Conservation (phyloP, 164 flowering plant genomes). For the Akebia trifoliata region DNA sequence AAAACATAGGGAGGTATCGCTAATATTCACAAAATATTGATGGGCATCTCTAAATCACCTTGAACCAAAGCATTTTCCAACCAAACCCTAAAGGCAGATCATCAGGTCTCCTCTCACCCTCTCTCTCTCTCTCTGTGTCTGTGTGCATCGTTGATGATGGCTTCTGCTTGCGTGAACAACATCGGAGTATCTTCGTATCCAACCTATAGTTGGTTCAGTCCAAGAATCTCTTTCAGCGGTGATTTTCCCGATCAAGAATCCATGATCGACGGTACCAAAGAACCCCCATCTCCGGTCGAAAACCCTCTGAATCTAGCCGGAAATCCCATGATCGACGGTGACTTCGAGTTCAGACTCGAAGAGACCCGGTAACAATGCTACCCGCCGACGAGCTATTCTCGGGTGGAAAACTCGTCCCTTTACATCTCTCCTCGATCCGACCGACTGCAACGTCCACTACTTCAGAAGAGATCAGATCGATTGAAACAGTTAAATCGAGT, state of each 20-base stretch:
- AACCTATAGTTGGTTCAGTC: slow-evolving; percentile 64
- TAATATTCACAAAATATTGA: too few relatives aligned
- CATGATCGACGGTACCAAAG: slow-evolving; percentile 8
- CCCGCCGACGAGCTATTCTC: slow-evolving; percentile 86
- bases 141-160: slow-evolving; percentile 57
- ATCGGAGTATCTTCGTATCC: slow-evolving; percentile 30
- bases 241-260: slow-evolving; percentile 36
- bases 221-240: slow-evolving; percentile 52
- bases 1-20: too few relatives aligned
- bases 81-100: too few relatives aligned
- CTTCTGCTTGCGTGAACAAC: slow-evolving; percentile 85
- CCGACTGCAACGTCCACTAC: not conserved
- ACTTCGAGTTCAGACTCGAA: slow-evolving; percentile 84
- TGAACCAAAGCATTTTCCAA: too few relatives aligned
- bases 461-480: slow-evolving; percentile 20
- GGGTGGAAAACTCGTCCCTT: slow-evolving; percentile 79
- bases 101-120: too few relatives aligned
- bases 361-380: slow-evolving; percentile 71
- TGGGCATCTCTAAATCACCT: too few relatives aligned
- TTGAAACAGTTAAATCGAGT: slow-evolving; percentile 28
- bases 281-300: slow-evolving; percentile 1
- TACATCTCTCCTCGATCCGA: slow-evolving; percentile 30
- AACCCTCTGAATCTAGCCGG: not conserved
- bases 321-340: slow-evolving; percentile 32
- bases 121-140: too few relatives aligned